phyloP scores from a whole-genome alignment of 148 eudicot genomes.

The Heliosperma pusillum region DNA sequence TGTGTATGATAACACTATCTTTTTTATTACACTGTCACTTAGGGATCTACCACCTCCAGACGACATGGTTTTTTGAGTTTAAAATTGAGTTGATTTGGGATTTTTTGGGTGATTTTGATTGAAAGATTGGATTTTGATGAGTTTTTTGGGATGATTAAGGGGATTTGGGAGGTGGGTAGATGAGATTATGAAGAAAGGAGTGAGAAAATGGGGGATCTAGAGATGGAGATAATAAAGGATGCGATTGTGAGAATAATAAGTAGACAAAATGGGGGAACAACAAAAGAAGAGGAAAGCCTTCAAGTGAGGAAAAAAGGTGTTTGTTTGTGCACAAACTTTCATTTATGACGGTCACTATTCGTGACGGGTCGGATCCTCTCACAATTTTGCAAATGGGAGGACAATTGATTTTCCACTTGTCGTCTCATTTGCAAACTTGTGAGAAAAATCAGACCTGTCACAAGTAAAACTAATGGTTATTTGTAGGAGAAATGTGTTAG shows the following conservation, averaged over 20 bases:
- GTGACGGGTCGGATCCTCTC: too few relatives aligned
- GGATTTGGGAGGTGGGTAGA: conserved; percentile 10
- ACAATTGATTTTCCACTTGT: too few relatives aligned
- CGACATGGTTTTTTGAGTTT: conserved; percentile 15
- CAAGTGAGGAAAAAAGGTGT: not conserved
- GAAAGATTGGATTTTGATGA: not conserved
- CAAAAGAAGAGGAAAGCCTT: conserved; percentile 15
- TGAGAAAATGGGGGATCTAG: conserved; percentile 9
- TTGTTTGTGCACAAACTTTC: too few relatives aligned
- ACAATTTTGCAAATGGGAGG: too few relatives aligned
- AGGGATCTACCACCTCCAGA: conserved; percentile 35
- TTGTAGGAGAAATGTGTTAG: too few relatives aligned
- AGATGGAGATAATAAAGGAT: not conserved
- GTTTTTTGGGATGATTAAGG: not conserved
- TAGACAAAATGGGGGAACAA: not conserved
- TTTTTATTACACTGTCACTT: conserved; percentile 54
- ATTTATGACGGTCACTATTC: too few relatives aligned
- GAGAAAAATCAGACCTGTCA: too few relatives aligned
- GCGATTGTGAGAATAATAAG: not conserved
- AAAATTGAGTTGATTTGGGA: not conserved
- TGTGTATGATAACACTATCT: conserved; percentile 55
- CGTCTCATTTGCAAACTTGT: too few relatives aligned
- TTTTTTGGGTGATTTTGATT: too few relatives aligned
- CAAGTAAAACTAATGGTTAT: too few relatives aligned
- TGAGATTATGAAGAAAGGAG: conserved; percentile 2